phyloP scores from a whole-genome alignment of 176 grass and related monocot genomes.

The Saccharum spontaneum region DNA sequence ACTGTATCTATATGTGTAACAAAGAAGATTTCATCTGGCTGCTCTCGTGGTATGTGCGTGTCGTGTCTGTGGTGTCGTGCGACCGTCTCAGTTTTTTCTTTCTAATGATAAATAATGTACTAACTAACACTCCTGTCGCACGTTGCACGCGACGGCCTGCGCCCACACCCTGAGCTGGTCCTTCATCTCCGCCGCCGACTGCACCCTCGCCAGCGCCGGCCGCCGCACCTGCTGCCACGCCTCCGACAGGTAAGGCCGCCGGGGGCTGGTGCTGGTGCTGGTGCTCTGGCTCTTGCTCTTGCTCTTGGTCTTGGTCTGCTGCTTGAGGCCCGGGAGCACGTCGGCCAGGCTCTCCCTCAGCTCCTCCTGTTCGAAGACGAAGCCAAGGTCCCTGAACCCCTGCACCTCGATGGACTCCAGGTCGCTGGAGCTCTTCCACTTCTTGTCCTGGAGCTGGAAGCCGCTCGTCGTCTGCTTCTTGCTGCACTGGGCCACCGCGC shows the following conservation, averaged over 20 bases:
- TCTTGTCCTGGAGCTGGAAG: constrained; percentile 42
- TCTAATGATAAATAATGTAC: too few relatives aligned
- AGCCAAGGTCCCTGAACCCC: constrained; percentile 91
- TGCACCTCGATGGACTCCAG: constrained; percentile 89
- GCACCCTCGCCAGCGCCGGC: constrained; percentile 45
- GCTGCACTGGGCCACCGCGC: not conserved
- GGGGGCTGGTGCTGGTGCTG: not conserved
- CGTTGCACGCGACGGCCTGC: constrained; percentile 84
- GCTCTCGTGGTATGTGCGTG: not conserved
- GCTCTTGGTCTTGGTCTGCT: not conserved
- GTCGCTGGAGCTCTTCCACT: constrained; percentile 61
- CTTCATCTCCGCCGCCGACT: constrained; percentile 61
- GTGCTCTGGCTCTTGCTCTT: not conserved
- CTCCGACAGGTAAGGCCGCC: constrained; percentile 70
- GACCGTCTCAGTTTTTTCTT: too few relatives aligned
- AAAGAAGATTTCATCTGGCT: not conserved
- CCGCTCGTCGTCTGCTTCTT: not conserved
- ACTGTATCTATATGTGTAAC: too few relatives aligned
- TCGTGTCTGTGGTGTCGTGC: not conserved
- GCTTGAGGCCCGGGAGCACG: constrained; percentile 70
- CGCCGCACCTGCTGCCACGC: constrained; percentile 52
- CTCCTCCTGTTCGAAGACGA: constrained; percentile 73
- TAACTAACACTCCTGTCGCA: constrained; percentile 44
- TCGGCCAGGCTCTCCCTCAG: constrained; percentile 44
- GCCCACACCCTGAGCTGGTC: constrained; percentile 91